Percentiles rank a stretch among this genome's conserved stretches.
Conservation (phyloP, 345 rosid species). For the Salix brachista region DNA sequence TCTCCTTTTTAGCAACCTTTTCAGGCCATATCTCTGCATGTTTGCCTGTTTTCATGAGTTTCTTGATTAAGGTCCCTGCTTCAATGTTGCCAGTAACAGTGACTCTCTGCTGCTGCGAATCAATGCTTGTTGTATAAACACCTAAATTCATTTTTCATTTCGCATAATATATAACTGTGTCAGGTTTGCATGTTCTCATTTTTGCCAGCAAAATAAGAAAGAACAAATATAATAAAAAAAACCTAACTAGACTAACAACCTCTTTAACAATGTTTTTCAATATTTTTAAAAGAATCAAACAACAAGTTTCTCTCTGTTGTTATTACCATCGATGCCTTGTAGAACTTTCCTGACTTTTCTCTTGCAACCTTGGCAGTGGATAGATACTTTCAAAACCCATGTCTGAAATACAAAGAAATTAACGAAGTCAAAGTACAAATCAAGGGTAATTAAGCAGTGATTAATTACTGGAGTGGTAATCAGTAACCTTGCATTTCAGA, state of each 20-base stretch:
- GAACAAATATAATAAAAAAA: neutral
- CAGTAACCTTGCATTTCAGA: conserved; percentile 15
- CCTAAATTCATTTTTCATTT: conserved; percentile 7
- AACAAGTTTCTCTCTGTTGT: neutral
- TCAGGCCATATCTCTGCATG: conserved; percentile 24
- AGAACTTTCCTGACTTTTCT: conserved; percentile 26
- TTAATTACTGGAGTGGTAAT: neutral
- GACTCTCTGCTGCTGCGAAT: conserved; percentile 21
- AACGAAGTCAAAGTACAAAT: neutral
- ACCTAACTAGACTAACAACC: neutral
- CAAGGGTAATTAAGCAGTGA: no score
- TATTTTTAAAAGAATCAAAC: neutral
- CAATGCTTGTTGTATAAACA: conserved; percentile 23
- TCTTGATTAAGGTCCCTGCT: conserved; percentile 24
- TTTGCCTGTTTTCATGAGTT: conserved; percentile 21
- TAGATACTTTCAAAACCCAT: conserved; percentile 25
- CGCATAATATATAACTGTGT: no score
- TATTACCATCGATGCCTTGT: conserved; percentile 18
- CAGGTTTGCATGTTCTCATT: no score
- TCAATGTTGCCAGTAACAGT: conserved; percentile 24
- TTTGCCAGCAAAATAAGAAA: neutral
- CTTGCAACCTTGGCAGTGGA: conserved; percentile 35
- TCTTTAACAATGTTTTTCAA: neutral
- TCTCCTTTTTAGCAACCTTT: conserved; percentile 1
- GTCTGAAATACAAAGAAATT: conserved; percentile 9